phyloP scores from a whole-genome alignment of 371 early-diverging fungal genomes.

The Lichtheimia corymbifera region DNA sequence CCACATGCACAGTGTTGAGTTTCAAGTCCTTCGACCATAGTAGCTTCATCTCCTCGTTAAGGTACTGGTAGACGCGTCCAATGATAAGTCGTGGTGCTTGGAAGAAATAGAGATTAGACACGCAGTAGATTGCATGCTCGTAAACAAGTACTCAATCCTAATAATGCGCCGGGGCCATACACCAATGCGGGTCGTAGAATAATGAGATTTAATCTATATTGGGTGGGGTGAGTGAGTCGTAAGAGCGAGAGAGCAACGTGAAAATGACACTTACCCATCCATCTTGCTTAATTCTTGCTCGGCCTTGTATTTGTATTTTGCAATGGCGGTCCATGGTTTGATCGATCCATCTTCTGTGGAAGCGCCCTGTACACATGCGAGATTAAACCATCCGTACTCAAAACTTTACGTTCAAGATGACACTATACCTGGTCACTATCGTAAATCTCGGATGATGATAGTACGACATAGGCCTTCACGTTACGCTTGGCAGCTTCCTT shows the following conservation, averaged over 20 bases:
- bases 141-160: slow-evolving; percentile 70
- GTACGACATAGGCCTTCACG: slow-evolving; percentile 75
- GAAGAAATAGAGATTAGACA: neutral
- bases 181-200: slow-evolving; percentile 90
- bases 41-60: slow-evolving; percentile 85
- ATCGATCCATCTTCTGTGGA: slow-evolving; percentile 71
- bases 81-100: slow-evolving; percentile 88
- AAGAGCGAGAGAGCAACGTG: neutral
- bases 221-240: neutral
- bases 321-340: slow-evolving; percentile 85
- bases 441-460: slow-evolving; percentile 91
- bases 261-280: slow-evolving; percentile 31
- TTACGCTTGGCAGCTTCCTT: slow-evolving; percentile 81
- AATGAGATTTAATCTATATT: slow-evolving; percentile 66
- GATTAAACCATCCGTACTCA: no score
- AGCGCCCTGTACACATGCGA: slow-evolving; percentile 52
- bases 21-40: slow-evolving; percentile 89
- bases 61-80: slow-evolving; percentile 84
- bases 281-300: slow-evolving; percentile 76
- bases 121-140: neutral
- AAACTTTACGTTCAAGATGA: neutral
- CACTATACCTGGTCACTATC: slow-evolving; percentile 71
- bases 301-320: slow-evolving; percentile 77
- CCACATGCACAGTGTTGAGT: slow-evolving; percentile 92
- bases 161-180: slow-evolving; percentile 82